Evolutionary conservation across 2,329 filamentous ascomycete genomes (phyloP).

Genomic region (Apiospora saccharicola): DNA sequence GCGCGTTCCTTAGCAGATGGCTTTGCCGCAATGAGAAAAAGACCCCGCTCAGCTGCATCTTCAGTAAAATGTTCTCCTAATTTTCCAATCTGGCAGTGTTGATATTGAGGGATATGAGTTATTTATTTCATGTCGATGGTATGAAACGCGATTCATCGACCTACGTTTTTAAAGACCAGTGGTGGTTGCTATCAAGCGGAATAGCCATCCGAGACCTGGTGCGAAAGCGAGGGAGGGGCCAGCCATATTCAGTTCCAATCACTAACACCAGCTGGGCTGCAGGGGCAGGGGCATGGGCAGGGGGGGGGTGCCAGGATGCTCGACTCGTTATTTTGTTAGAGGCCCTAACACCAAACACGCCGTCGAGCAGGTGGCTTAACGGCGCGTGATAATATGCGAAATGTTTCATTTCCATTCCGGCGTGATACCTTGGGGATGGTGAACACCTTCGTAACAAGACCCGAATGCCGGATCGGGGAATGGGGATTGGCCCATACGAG

Average conservation of each 20-base stretch:
- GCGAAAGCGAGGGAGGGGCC: not conserved
- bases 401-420: not conserved
- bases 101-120: too few species aligned
- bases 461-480: not conserved
- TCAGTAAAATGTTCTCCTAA: too few species aligned
- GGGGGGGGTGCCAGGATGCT: too few species aligned
- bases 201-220: not conserved
- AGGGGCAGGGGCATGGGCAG: not conserved
- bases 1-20: not conserved
- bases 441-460: not conserved
- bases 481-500: not conserved
- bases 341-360: not conserved
- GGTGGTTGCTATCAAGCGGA: not conserved
- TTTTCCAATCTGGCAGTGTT: too few species aligned
- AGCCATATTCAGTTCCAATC: too few species aligned
- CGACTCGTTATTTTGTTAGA: not conserved
- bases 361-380: not conserved
- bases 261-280: not conserved
- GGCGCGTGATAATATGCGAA: too few species aligned
- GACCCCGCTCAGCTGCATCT: too few species aligned
- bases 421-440: too few species aligned
- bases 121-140: too few species aligned
- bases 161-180: not conserved
- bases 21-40: not conserved
- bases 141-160: not conserved